Evolutionary conservation across 108 stramenopile species (phyloP), one percentile per base, ranked within the genome.

Genomic region (Cyclotella atomus): DNA sequence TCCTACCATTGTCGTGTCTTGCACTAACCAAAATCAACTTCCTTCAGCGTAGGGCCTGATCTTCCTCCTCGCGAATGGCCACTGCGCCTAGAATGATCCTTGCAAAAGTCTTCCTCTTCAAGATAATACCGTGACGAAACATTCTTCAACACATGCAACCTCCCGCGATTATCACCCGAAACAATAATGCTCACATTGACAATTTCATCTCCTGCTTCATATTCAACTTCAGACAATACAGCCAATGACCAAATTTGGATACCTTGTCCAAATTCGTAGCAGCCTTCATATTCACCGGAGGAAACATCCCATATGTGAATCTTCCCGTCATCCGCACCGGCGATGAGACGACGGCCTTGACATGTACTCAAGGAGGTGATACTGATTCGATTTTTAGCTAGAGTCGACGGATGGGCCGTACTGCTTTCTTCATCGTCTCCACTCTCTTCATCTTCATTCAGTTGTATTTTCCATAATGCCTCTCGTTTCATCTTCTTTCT

Each of bases 101-200:
- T n/a, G n/a, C n/a, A n/a, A 41, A 9, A 6, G 12, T 12, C 38
- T 9, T 41, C 6, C 38, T 41, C 38, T 9, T 41, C 38, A 9
- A 9, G 9, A 41, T 12, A 6, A 41, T 41, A 41, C 12, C 38
- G 21, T 23, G 29, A 29, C 10, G 20, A 7, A 46, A 47, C 44
- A 38, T 66, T 66, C 35, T 52, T 38, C 44, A 74, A 21, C 0
- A 47, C 35, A 33, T 65, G 35, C 0, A 74, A 44, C 46, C 73
- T 65, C 9, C 73, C 73, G 17, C 73, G 73, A 33, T 74, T 65
- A 52, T 74, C 73, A 0, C 73, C 73, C 20, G 73, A 64, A 8
- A 66, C 55, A 57, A 74, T 54, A 8, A 74, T 74, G 15, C 73
- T 32, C n/a, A 56, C 62, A 32, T 23, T 59, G 19, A 32, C 8